Conservation (phyloP, 495 filamentous ascomycete species). For the Jackrogersella multiformis region DNA sequence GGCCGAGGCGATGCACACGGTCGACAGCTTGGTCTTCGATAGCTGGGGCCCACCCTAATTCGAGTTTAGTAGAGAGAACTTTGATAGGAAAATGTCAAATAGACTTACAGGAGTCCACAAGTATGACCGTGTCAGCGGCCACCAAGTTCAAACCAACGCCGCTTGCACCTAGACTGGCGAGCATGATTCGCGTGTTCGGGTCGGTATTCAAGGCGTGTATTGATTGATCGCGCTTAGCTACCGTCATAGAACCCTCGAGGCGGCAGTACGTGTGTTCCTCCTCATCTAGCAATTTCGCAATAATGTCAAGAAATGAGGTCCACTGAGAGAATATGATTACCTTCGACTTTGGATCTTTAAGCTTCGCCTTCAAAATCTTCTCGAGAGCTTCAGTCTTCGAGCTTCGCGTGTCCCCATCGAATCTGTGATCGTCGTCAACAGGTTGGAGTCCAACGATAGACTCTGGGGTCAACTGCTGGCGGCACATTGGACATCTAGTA, state of each 20-base stretch:
- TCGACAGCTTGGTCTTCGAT: constrained; percentile 96
- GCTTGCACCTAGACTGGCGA: constrained; percentile 84
- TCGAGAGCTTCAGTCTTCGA: constrained; percentile 87
- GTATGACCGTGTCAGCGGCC: constrained; percentile 85
- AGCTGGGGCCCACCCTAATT: constrained; percentile 83
- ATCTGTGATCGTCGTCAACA: constrained; percentile 57
- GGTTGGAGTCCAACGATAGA: constrained; percentile 70
- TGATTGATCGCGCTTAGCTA: constrained; percentile 71
- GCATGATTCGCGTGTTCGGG: constrained; percentile 76
- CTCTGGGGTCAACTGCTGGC: constrained; percentile 71
- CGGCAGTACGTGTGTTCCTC: constrained; percentile 72
- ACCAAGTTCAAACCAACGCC: constrained; percentile 91
- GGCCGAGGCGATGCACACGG: constrained; percentile 87
- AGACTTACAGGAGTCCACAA: constrained; percentile 73
- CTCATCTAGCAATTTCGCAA: constrained; percentile 73
- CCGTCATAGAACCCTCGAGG: constrained; percentile 85
- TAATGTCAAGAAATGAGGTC: constrained; percentile 86
- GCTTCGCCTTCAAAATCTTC: constrained; percentile 77
- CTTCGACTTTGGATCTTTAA: constrained; percentile 74
- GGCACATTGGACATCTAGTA: constrained; percentile 89
- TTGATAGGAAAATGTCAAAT: not conserved
- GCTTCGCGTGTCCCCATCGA: constrained; percentile 72
- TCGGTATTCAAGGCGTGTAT: constrained; percentile 73
- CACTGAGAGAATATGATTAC: constrained; percentile 93
- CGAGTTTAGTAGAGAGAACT: constrained; percentile 24